Percentiles rank a stretch among this genome's conserved stretches.
phyloP scores from a whole-genome alignment of 1,284 basidiomycete species.

The Microbotryum lychnidis-dioicae region DNA sequence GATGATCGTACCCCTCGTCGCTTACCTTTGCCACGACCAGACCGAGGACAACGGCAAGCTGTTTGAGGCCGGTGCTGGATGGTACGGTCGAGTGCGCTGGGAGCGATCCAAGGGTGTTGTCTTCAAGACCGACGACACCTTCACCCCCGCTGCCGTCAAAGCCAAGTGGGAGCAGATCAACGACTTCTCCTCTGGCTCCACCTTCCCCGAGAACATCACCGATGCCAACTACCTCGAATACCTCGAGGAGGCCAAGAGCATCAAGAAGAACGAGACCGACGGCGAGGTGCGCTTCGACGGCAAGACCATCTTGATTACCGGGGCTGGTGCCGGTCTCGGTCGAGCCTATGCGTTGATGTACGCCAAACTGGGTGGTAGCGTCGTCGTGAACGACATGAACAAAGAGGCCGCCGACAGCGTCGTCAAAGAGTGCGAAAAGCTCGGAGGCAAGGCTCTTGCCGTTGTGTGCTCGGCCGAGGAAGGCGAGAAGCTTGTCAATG shows the following conservation, averaged over 20 bases:
- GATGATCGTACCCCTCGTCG: conserved; percentile 87
- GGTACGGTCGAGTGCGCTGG: conserved; percentile 85
- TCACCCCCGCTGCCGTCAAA: conserved; percentile 91
- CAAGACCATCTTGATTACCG: conserved; percentile 89
- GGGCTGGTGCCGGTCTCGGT: conserved; percentile 86
- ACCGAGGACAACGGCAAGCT: conserved; percentile 70
- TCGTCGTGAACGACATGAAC: conserved; percentile 90
- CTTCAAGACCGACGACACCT: conserved; percentile 83
- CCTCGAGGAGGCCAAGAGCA: conserved; percentile 58
- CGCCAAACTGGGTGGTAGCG: conserved; percentile 82
- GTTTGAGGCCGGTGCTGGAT: conserved; percentile 93
- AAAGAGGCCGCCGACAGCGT: conserved; percentile 67
- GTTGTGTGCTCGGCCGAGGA: conserved; percentile 83
- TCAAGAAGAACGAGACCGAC: conserved; percentile 65
- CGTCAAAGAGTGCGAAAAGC: conserved; percentile 74
- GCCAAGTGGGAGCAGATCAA: conserved; percentile 70
- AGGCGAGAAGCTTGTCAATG: conserved; percentile 80
- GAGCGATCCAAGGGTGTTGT: conserved; percentile 75
- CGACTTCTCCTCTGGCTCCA: conserved; percentile 64
- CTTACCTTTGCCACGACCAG: conserved; percentile 44
- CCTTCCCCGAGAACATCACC: conserved; percentile 61
- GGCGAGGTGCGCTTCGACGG: conserved; percentile 72
- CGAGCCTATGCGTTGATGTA: conserved; percentile 88
- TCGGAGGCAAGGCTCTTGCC: conserved; percentile 78
- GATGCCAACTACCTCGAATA: conserved; percentile 52